A percentile compares a stretch with the other conserved stretches of the same genome.
phyloP scores from a whole-genome alignment of 768 basidiomycete species.

The Mycena pura region DNA sequence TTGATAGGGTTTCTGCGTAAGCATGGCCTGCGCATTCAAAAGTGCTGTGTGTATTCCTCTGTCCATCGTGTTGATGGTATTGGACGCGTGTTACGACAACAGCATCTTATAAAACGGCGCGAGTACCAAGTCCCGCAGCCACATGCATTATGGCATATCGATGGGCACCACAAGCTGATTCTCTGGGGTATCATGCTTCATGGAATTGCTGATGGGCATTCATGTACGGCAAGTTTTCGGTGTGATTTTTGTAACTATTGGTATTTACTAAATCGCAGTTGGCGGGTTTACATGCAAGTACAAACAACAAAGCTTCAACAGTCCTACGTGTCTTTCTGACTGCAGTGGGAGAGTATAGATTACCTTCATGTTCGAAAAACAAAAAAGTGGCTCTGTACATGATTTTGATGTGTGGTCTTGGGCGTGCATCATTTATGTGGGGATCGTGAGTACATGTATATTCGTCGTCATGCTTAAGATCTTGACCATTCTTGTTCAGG shows the following conservation, averaged over 20 bases:
- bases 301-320: constrained; percentile 19
- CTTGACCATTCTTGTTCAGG: constrained; percentile 33
- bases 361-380: constrained; percentile 35
- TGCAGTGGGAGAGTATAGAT: constrained; percentile 5
- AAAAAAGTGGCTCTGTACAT: constrained; percentile 31
- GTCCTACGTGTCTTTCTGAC: constrained; percentile 10
- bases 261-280: neutral
- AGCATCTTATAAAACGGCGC: constrained; percentile 11
- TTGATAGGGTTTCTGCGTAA: constrained; percentile 29
- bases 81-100: constrained; percentile 19
- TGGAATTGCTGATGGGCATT: constrained; percentile 38
- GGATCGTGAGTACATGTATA: constrained; percentile 22
- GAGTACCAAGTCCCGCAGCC: constrained; percentile 27
- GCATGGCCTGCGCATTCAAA: constrained; percentile 28
- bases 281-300: constrained; percentile 16
- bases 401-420: constrained; percentile 30
- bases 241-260: neutral
- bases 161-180: constrained; percentile 37
- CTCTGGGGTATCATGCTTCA: constrained; percentile 35
- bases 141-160: constrained; percentile 32
- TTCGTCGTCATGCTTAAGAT: constrained; percentile 33
- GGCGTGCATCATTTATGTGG: constrained; percentile 16
- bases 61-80: constrained; percentile 31
- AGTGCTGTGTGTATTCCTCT: constrained; percentile 19
- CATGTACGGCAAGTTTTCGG: constrained; percentile 29